A percentile compares a stretch with the other conserved stretches of the same genome.
Evolutionary conservation across 805 yeast species (phyloP).

Genomic region (Lachancea kluyveri): DNA sequence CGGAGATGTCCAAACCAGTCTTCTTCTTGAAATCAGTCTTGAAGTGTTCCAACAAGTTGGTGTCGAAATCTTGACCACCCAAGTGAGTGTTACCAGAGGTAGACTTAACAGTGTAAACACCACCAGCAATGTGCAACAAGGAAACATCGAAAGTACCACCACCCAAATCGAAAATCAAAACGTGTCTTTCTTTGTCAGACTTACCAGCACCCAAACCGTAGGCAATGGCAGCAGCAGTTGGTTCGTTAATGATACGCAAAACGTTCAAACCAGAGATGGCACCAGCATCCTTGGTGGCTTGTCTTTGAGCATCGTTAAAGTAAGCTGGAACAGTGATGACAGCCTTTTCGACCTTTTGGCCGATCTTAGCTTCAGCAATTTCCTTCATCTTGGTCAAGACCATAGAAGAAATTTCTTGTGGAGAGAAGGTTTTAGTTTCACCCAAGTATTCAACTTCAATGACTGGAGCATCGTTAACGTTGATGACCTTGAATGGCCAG

Average conservation of each 20-base stretch:
- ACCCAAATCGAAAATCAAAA: slow-evolving; percentile 92
- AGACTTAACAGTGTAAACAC: slow-evolving; percentile 94
- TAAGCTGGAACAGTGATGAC: slow-evolving; percentile 77
- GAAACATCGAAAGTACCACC: slow-evolving; percentile 99
- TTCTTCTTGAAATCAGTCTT: slow-evolving; percentile 92
- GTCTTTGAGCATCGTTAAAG: slow-evolving; percentile 76
- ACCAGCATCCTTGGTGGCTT: slow-evolving; percentile 80
- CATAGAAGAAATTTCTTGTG: slow-evolving; percentile 73
- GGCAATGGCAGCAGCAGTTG: slow-evolving; percentile 98
- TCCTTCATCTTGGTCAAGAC: slow-evolving; percentile 78
- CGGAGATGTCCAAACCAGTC: slow-evolving; percentile 84
- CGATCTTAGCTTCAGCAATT: slow-evolving; percentile 73
- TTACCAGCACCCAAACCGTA: slow-evolving; percentile 95
- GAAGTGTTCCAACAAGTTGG: slow-evolving; percentile 91
- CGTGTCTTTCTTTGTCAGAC: slow-evolving; percentile 76
- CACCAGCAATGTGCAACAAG: slow-evolving; percentile 86
- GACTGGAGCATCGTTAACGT: slow-evolving; percentile 60
- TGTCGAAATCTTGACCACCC: slow-evolving; percentile 99
- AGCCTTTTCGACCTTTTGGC: slow-evolving; percentile 65
- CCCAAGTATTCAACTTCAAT: slow-evolving; percentile 65
- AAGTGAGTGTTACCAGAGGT: slow-evolving; percentile 99
- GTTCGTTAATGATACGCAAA: slow-evolving; percentile 71
- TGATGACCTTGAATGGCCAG: slow-evolving; percentile 75
- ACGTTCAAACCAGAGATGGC: slow-evolving; percentile 75
- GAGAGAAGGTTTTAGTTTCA: slow-evolving; percentile 63